A percentile compares a stretch with the other conserved stretches of the same genome.
Conservation (phyloP, 1,139 yeast species). For the Candida smagusa region DNA sequence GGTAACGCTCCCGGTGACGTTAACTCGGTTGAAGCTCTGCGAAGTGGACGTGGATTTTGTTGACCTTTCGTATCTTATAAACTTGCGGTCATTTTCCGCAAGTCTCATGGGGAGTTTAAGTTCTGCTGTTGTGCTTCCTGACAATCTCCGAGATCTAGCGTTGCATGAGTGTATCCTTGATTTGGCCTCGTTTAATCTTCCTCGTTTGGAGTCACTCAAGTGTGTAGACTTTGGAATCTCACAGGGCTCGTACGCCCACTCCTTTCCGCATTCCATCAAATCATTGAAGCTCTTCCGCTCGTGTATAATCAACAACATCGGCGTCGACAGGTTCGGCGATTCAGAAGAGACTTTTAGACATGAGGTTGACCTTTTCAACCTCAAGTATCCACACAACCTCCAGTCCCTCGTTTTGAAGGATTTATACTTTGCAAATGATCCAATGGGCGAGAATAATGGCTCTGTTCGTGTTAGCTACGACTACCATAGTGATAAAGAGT, state of each 20-base stretch:
- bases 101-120: no score
- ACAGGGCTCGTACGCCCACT: not conserved
- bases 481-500: slow-evolving; percentile 1
- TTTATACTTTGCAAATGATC: slow-evolving; percentile 1
- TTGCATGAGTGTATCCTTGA: not conserved
- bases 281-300: slow-evolving; percentile 1
- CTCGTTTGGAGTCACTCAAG: not conserved
- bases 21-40: slow-evolving; percentile 1
- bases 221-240: slow-evolving; percentile 1
- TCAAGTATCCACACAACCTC: not conserved
- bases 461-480: slow-evolving; percentile 1
- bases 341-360: not conserved
- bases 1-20: not conserved
- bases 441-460: slow-evolving; percentile 2
- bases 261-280: not conserved
- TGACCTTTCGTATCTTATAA: not conserved
- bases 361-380: slow-evolving; percentile 1
- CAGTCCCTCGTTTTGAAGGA: not conserved
- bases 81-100: not conserved
- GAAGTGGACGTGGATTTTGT: not conserved
- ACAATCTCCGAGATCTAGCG: no score
- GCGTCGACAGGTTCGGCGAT: not conserved
- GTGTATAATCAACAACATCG: slow-evolving; percentile 1
- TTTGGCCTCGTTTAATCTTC: not conserved
- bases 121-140: no score